These are phyloP conservation scores for Xylaria sp. DNA, from an alignment of 2,329 filamentous ascomycete species.

Conservation along the genomic window DNA sequence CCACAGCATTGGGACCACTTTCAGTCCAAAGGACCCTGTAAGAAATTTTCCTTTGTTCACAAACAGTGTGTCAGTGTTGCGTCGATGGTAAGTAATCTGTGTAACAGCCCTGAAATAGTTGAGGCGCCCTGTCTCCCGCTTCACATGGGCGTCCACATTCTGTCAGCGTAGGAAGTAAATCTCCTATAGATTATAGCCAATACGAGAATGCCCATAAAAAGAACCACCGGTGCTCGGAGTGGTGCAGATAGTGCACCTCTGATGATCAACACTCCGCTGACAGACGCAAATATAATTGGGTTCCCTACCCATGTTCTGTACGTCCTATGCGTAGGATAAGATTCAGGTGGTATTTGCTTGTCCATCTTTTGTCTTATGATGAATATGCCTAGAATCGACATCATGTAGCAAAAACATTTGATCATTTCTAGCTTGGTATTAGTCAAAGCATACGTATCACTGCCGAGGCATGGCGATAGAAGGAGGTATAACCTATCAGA, in stretches of 20 bases:
- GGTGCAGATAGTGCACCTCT: slow-evolving; percentile 47
- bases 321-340: slow-evolving; percentile 38
- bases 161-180: slow-evolving; percentile 42
- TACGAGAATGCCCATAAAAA: slow-evolving; percentile 46
- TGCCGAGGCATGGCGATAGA: slow-evolving; percentile 1
- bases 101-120: slow-evolving; percentile 25
- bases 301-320: slow-evolving; percentile 47
- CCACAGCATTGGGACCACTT: slow-evolving; percentile 42
- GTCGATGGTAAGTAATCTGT: slow-evolving; percentile 32
- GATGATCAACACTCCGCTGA: slow-evolving; percentile 46
- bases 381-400: slow-evolving; percentile 45
- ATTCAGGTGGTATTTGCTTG: slow-evolving; percentile 33
- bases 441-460: slow-evolving; percentile 33
- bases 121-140: slow-evolving; percentile 37
- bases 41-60: slow-evolving; percentile 36
- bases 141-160: slow-evolving; percentile 39
- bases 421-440: slow-evolving; percentile 41
- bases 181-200: slow-evolving; percentile 44
- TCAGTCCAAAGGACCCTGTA: slow-evolving; percentile 36
- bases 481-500: slow-evolving; percentile 44
- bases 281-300: slow-evolving; percentile 45
- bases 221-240: slow-evolving; percentile 46
- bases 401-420: slow-evolving; percentile 46
- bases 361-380: slow-evolving; percentile 42
- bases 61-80: slow-evolving; percentile 22